Conservation (phyloP, 129 eudicot genomes). For the Dittrichia graveolens region DNA sequence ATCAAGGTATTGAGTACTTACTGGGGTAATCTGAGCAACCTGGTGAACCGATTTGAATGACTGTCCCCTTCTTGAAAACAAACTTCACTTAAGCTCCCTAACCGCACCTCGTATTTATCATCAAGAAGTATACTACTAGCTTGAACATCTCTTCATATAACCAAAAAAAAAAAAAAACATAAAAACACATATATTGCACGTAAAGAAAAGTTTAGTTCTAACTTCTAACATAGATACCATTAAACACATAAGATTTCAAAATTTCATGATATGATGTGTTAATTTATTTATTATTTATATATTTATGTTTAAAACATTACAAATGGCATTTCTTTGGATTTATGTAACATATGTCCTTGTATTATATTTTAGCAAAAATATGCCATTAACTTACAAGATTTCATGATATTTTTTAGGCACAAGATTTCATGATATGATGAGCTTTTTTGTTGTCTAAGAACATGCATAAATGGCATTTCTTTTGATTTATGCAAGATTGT, state of each 20-base stretch:
- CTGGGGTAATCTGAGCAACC: constrained; percentile 88
- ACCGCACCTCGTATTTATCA: constrained; percentile 94
- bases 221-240: constrained; percentile 13
- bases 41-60: constrained; percentile 77
- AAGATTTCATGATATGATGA: not conserved
- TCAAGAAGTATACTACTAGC: constrained; percentile 99
- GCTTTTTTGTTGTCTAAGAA: not conserved
- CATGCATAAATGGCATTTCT: constrained; percentile 5
- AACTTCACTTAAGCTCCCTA: constrained; percentile 90
- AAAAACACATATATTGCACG: not conserved
- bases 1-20: constrained; percentile 45
- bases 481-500: not conserved
- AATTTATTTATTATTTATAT: too few relatives aligned
- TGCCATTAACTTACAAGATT: too few relatives aligned
- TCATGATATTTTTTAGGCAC: too few relatives aligned
- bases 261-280: not conserved
- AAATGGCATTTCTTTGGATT: too few relatives aligned
- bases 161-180: constrained; percentile 2
- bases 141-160: constrained; percentile 80
- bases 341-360: too few relatives aligned
- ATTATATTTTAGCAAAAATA: too few relatives aligned
- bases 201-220: not conserved
- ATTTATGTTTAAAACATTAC: too few relatives aligned
- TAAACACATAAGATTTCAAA: not conserved
- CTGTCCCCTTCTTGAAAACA: constrained; percentile 85